Conservation (phyloP, 805 yeast species). For the Hanseniaspora vineae region DNA sequence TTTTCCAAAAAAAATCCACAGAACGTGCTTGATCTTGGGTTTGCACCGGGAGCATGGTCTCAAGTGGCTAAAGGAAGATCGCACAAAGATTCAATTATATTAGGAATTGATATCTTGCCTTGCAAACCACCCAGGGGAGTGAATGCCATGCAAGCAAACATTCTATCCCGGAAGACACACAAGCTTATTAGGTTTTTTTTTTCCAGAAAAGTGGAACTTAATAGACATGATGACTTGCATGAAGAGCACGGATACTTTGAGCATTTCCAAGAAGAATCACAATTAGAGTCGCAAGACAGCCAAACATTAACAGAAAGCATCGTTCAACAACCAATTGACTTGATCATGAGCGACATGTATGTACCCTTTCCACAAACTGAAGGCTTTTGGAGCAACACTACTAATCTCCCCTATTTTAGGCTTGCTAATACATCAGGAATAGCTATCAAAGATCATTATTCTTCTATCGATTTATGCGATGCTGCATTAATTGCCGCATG, state of each 20-base stretch:
- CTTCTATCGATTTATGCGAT: constrained; percentile 79
- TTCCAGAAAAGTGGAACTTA: constrained; percentile 16
- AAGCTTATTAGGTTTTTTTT: constrained; percentile 40
- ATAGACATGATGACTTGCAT: constrained; percentile 25
- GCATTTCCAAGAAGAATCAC: constrained; percentile 9
- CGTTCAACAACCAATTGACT: constrained; percentile 36
- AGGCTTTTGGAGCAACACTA: constrained; percentile 46
- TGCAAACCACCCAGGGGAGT: constrained; percentile 73
- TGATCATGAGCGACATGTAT: constrained; percentile 74
- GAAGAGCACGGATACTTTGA: constrained; percentile 15
- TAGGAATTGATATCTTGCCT: constrained; percentile 77
- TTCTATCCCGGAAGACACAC: constrained; percentile 57
- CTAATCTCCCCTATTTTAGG: constrained; percentile 77
- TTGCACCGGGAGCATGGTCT: constrained; percentile 93
- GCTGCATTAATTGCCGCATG: constrained; percentile 75
- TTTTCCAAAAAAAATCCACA: constrained; percentile 33
- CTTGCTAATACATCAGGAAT: constrained; percentile 87
- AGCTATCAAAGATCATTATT: constrained; percentile 65
- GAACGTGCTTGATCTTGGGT: constrained; percentile 76
- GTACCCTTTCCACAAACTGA: constrained; percentile 43
- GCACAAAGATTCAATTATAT: constrained; percentile 37
- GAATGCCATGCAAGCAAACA: constrained; percentile 74
- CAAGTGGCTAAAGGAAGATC: constrained; percentile 59
- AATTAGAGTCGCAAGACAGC: not conserved
- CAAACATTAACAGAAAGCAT: no score